Base-by-base conservation (phyloP, 176 grass and related monocot species). In the Triticum monococcum region DNA sequence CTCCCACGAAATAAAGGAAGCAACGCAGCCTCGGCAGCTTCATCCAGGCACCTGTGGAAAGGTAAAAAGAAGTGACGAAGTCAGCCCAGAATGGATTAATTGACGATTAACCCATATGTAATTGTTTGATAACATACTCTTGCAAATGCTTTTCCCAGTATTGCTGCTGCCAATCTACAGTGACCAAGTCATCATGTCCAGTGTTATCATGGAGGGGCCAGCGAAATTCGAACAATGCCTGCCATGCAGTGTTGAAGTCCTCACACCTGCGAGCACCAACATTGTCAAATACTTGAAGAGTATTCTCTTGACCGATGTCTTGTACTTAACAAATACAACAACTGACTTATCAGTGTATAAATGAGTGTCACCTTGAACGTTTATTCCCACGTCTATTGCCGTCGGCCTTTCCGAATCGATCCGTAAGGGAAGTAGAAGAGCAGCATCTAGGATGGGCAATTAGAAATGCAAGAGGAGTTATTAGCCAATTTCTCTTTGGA, bases 91-190 rank as follows among this genome's bases (percentile, higher is more conserved):
- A 64, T 73, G 41, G 1, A 38, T 52, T 30, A 16, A 32, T 52
- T 38, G 23, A 20, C 0, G 17, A 33, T 43, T 22, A 87, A 66
- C 5, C 5, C 1, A 40, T 72, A 26, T 64, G 16, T 17, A 88
- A 28, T 8, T 41, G 59, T 52, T 66, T 62, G 17, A 41, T n/a
- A 13, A 67, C 86, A 0, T 50, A 95, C 93, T 92, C 79, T 40
- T 90, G 90, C 50, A 92, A 76, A 83, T 95, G 93, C 18, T 75
- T 90, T 88, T 90, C 86, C 93, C 93, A 95, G 62, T 92, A 92
- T 2, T 86, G 45, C 65, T 79, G 88, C 65, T 92, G 90, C 88
- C 90, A 90, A 69, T 90, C 88, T 48, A 64, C 31, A 71, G 46
- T 83, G 22, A 33, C 59, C 83, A 83, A 83, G 38, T 26, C 38